These are phyloP conservation scores for Lathyrus aphaca DNA, from an alignment of 306 rosid species.

Conservation along the genomic window DNA sequence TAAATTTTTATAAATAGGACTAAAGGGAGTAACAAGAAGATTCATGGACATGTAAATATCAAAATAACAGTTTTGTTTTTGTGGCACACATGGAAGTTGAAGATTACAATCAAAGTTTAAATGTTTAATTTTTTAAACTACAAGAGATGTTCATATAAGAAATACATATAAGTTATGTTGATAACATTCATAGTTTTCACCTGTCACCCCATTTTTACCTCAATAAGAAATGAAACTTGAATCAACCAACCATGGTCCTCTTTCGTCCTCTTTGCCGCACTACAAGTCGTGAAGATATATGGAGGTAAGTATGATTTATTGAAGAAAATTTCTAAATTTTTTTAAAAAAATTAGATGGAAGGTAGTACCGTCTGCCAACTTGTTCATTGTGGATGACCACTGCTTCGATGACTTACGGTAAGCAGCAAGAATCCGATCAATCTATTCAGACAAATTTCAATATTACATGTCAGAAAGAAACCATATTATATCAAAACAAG, in stretches of 20 bases:
- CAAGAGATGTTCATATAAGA: slow-evolving; percentile 17
- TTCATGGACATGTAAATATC: background rate
- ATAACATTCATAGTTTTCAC: slow-evolving; percentile 13
- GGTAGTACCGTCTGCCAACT: slow-evolving; percentile 50
- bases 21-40: slow-evolving; percentile 4
- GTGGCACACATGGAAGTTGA: background rate
- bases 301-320: slow-evolving; percentile 4
- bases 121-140: background rate
- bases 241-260: slow-evolving; percentile 93
- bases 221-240: slow-evolving; percentile 24
- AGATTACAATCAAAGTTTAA: slow-evolving; percentile 15
- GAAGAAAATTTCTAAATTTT: slow-evolving; percentile 11
- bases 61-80: background rate
- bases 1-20: too few species aligned
- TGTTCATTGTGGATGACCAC: slow-evolving; percentile 76
- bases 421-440: slow-evolving; percentile 61
- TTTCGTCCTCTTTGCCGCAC: slow-evolving; percentile 91
- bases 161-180: slow-evolving; percentile 17
- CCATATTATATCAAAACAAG: too few species aligned
- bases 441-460: slow-evolving; percentile 29
- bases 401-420: slow-evolving; percentile 88
- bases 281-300: slow-evolving; percentile 42
- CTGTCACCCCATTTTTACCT: slow-evolving; percentile 7
- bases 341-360: slow-evolving; percentile 25
- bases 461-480: slow-evolving; percentile 29